Evolutionary conservation across 2,329 filamentous ascomycete species (phyloP).

Genomic region (Penicillium sp.): DNA sequence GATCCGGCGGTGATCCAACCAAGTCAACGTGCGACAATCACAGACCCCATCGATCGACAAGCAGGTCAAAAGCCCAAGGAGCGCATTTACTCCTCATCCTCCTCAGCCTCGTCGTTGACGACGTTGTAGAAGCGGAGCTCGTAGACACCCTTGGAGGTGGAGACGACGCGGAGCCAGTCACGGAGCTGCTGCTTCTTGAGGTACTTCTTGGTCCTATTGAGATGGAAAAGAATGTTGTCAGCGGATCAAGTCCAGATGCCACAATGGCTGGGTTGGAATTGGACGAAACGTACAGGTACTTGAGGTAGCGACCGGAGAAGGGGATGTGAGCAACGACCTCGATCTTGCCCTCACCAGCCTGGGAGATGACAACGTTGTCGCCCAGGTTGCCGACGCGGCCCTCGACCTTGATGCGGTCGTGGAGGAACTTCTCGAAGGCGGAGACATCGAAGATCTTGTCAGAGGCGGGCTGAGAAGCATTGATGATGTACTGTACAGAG

Average conservation of each 20-base stretch:
- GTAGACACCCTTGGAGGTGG: slow-evolving; percentile 96
- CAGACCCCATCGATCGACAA: slow-evolving; percentile 17
- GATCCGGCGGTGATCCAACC: slow-evolving; percentile 16
- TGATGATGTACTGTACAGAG: slow-evolving; percentile 84
- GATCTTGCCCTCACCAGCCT: slow-evolving; percentile 94
- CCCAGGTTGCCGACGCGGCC: slow-evolving; percentile 98
- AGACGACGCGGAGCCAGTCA: slow-evolving; percentile 99
- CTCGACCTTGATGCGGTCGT: slow-evolving; percentile 99
- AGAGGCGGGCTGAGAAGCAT: slow-evolving; percentile 94
- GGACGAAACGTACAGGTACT: slow-evolving; percentile 83
- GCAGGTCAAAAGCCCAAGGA: slow-evolving; percentile 16
- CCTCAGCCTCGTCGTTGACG: slow-evolving; percentile 95
- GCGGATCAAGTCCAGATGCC: not conserved
- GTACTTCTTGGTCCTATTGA: slow-evolving; percentile 97
- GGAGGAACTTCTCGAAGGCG: slow-evolving; percentile 99
- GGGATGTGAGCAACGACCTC: slow-evolving; percentile 97
- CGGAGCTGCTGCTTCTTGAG: slow-evolving; percentile 99
- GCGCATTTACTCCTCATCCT: slow-evolving; percentile 89
- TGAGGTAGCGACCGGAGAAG: slow-evolving; percentile 98
- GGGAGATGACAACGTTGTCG: slow-evolving; percentile 85
- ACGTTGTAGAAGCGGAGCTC: slow-evolving; percentile 99
- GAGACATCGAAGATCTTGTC: slow-evolving; percentile 99
- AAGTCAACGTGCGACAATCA: slow-evolving; percentile 16
- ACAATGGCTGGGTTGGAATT: not conserved
- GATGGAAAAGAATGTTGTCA: slow-evolving; percentile 10